Evolutionary conservation across 441 rosid genomes (phyloP).

Genomic region (Pelargonium citronellum): DNA sequence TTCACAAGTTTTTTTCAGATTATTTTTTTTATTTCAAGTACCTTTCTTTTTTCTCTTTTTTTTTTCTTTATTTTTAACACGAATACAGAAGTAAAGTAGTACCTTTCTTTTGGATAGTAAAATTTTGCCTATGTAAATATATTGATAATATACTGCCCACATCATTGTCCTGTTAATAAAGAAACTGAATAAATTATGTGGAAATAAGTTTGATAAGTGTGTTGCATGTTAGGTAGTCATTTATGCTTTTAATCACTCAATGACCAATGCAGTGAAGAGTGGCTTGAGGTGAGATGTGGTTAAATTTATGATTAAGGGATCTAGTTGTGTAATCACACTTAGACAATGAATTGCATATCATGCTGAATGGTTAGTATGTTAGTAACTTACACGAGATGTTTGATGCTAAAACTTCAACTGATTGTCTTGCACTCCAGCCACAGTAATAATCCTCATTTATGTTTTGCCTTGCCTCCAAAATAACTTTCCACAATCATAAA

Average conservation of each 20-base stretch:
- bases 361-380: background rate
- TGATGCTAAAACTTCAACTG: background rate
- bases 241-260: no score
- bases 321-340: no score
- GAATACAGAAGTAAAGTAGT: no score
- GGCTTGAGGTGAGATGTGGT: background rate
- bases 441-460: background rate
- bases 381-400: background rate
- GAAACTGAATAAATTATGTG: background rate
- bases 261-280: background rate
- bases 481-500: background rate
- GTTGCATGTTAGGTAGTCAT: background rate
- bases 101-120: no score
- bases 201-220: background rate
- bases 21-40: background rate
- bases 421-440: background rate
- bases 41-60: no score
- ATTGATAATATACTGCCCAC: background rate
- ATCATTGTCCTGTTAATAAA: background rate
- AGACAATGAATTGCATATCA: no score
- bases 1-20: no score
- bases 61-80: no score
- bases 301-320: background rate
- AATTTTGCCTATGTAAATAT: background rate
- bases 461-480: background rate